Evolutionary conservation across 129 eudicot species (phyloP).

Genomic region (Helianthus tuberosus): DNA sequence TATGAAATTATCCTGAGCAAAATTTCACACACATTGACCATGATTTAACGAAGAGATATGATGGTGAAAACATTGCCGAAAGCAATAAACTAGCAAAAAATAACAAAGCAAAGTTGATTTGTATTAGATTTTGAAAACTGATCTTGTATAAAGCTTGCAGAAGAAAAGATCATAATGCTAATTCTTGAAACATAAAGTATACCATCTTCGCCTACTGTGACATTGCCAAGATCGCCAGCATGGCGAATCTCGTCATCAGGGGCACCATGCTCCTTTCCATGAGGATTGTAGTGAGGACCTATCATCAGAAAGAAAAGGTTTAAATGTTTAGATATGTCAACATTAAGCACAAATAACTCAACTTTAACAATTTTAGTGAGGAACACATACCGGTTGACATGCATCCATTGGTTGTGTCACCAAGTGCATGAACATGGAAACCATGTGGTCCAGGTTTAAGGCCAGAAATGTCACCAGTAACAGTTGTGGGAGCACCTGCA

Average conservation of each 20-base stretch:
- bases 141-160: neutral
- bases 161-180: neutral
- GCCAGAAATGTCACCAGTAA: too few relatives aligned
- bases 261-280: conserved; percentile 91
- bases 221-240: conserved; percentile 99
- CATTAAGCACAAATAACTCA: neutral
- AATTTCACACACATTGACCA: neutral
- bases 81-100: neutral
- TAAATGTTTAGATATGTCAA: neutral
- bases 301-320: conserved; percentile 12
- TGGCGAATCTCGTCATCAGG: conserved; percentile 93
- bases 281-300: conserved; percentile 98
- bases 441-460: too few relatives aligned
- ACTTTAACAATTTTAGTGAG: neutral
- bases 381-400: too few relatives aligned
- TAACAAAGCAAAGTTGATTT: neutral
- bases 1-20: neutral
- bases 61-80: neutral
- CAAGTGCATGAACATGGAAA: too few relatives aligned
- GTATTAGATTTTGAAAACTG: neutral
- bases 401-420: too few relatives aligned
- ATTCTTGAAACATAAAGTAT: conserved; percentile 22
- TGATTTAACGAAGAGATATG: neutral
- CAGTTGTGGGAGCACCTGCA: too few relatives aligned
- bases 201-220: conserved; percentile 95